Evolutionary conservation across 768 basidiomycete genomes (phyloP).

Genomic region (Rhizopogon rudus): DNA sequence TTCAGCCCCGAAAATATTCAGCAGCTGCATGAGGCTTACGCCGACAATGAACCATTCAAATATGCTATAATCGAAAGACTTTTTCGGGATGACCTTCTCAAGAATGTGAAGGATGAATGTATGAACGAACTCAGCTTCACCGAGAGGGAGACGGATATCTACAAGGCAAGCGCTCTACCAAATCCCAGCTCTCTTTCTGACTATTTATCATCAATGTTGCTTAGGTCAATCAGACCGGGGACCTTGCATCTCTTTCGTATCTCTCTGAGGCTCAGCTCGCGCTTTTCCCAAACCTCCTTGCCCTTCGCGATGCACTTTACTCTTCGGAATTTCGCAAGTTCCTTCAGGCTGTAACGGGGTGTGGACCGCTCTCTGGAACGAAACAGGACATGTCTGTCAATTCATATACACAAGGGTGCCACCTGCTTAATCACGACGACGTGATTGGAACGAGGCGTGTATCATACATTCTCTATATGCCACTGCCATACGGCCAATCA

Average conservation of each 20-base stretch:
- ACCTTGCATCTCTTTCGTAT: constrained; percentile 89
- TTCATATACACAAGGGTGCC: constrained; percentile 86
- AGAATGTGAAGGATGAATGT: constrained; percentile 81
- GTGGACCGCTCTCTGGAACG: constrained; percentile 83
- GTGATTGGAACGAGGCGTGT: constrained; percentile 92
- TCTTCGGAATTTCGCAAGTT: constrained; percentile 77
- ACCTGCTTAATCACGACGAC: constrained; percentile 97
- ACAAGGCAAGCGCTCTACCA: constrained; percentile 55
- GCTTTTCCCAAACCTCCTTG: constrained; percentile 73
- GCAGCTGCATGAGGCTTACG: constrained; percentile 52
- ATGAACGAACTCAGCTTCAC: constrained; percentile 73
- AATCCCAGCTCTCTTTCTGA: not conserved
- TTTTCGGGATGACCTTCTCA: constrained; percentile 79
- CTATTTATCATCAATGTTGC: constrained; percentile 1
- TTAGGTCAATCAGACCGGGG: constrained; percentile 95
- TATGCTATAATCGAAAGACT: constrained; percentile 77
- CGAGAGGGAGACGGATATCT: constrained; percentile 97
- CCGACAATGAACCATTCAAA: constrained; percentile 66
- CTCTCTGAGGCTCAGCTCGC: constrained; percentile 73
- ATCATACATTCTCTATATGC: constrained; percentile 97
- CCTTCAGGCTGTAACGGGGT: constrained; percentile 83
- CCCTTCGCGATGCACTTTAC: constrained; percentile 89
- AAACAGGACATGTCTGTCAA: constrained; percentile 97
- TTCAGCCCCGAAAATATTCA: constrained; percentile 56
- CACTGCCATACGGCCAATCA: constrained; percentile 61